Evolutionary conservation across 768 basidiomycete species (phyloP).

Genomic region (Boletus eberwhitei): DNA sequence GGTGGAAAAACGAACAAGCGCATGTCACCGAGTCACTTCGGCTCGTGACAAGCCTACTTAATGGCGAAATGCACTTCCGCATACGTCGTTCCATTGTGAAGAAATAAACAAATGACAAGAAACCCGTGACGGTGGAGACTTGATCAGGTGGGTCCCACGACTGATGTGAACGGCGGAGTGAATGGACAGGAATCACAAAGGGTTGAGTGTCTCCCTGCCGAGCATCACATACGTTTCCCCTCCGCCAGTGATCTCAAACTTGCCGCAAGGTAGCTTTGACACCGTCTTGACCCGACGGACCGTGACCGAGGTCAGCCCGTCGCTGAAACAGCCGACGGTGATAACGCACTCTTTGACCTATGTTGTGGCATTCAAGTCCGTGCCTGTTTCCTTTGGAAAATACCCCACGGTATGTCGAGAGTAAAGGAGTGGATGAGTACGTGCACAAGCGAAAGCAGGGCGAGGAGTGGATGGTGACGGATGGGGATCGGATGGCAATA

Average conservation of each 20-base stretch:
- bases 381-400: slow-evolving; percentile 71
- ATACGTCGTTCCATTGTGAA: not conserved
- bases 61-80: not conserved
- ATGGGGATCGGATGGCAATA: slow-evolving; percentile 81
- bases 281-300: not conserved
- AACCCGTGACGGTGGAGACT: not conserved
- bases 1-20: not conserved
- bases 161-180: not conserved
- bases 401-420: slow-evolving; percentile 55
- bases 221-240: slow-evolving; percentile 52
- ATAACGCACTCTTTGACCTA: not conserved
- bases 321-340: not conserved
- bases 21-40: not conserved
- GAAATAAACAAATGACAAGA: not conserved
- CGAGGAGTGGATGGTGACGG: slow-evolving; percentile 64
- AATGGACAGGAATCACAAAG: not conserved
- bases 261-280: slow-evolving; percentile 46
- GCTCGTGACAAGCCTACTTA: not conserved
- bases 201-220: slow-evolving; percentile 37
- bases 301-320: not conserved
- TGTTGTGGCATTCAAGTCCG: slow-evolving; percentile 39
- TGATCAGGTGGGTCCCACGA: not conserved
- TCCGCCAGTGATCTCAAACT: slow-evolving; percentile 60
- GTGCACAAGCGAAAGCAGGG: slow-evolving; percentile 56
- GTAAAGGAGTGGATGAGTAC: slow-evolving; percentile 59